Evolutionary conservation across 2,329 filamentous ascomycete genomes (phyloP), one percentile per base, ranked within the genome.

Genomic region (Cordyceps sp.): DNA sequence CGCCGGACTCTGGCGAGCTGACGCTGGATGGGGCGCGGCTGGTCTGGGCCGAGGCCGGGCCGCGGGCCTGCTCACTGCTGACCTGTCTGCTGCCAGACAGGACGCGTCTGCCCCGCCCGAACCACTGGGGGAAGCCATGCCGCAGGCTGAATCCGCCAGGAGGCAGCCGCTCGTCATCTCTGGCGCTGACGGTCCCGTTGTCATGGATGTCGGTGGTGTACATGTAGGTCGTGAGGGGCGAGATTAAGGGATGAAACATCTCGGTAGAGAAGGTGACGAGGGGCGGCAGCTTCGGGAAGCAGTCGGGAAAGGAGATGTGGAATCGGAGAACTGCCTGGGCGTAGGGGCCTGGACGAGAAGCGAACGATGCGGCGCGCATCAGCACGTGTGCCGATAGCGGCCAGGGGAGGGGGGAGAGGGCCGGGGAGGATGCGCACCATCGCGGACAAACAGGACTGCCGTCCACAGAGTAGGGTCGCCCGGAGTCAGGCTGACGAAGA

Each of bases 221-320:
- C 49, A 83, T 90, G 56, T 93, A 92, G 4, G 84, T 93, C n/a
- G 85, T 93, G 38, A 92, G 66, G 24, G 90, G 86, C 7, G 86
- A 85, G 42, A 96, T 77, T 26, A 98, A 66, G 14, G 88, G 88
- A 52, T 98, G 88, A 53, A 96, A 98, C 42, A 96, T 78, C 50
- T 96, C 88, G 43, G 83, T 92, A 29, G 74, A 71, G 54, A 98
- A 93, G 33, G 78, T 88, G 41, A 98, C 73, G 14, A 86, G 64
- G 9, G 90, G 90, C 31, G 88, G 82, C 15, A 82, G 59, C 32
- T 66, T 59, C 10, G 88, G 88, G 50, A 92, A 94, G 25, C 69
- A 66, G 37, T 78, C 65, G 23, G 86, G 82, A 46, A 96, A 96
- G 17, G 77, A 78, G 41, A 96, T 79, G 43, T 90, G 78, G 56